Evolutionary conservation across 768 basidiomycete genomes (phyloP), one percentile per base, ranked within the genome.

Genomic region (Scleroderma bovista): DNA sequence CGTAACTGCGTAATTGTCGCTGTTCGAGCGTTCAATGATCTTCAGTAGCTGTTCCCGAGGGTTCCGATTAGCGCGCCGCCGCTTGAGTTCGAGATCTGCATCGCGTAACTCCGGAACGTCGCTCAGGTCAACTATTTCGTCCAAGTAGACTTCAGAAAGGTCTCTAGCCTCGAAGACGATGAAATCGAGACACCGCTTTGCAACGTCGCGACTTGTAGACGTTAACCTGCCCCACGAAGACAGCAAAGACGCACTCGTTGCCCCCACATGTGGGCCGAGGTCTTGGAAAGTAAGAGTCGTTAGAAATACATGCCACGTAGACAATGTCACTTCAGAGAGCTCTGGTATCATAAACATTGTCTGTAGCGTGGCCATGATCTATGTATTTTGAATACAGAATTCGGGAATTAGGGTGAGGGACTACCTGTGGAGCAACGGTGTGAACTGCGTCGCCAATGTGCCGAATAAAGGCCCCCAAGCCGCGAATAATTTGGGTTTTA

Each of bases 321-420:
- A 72, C 3, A 99, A 71, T 0, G 92, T 88, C 7, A 83, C 84
- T 51, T 87, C 80, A 0, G 88, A 79, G 7, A 99, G 74, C 52
- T 86, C 86, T 0, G 78, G 77, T 11, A 90, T 75, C 31, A 73
- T 67, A n/a, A 96, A 75, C 70, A 86, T 88, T 6, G 88, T 92
- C 69, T 98, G 95, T 34, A 99, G 78, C 16, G 88, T 93, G 0
- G 95, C 93, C 88, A 98, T 93, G 57, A 97, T 85, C 95, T 99
- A 37, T 10, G 56, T 57, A 51, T 24, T 52, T 38, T 32, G 13
- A 13, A 33, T 17, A 26, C 3, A 29, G 47, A 29, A 31, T 9
- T 49, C 17, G 19, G 44, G 20, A 20, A 34, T 32, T n/a, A 29
- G 8, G 2, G 24, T 26, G 49, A 48, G 17, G 9, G 64, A 72